Conservation (phyloP, 768 basidiomycete genomes). For the Cyclocybe aegerita region DNA sequence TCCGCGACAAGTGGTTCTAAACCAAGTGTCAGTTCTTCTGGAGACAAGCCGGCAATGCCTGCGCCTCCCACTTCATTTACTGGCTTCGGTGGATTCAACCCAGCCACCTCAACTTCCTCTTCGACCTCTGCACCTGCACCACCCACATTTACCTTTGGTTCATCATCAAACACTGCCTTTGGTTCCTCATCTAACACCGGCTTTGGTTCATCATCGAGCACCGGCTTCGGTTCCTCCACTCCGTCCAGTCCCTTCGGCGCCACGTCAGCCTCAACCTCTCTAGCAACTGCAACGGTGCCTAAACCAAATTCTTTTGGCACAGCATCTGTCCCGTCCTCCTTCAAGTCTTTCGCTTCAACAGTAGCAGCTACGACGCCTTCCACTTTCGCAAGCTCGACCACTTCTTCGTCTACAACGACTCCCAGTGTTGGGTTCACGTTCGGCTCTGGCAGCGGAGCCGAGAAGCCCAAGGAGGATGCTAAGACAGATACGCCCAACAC, state of each 20-base stretch:
- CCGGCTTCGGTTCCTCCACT: slow-evolving; percentile 13
- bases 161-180: slow-evolving; percentile 1
- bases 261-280: slow-evolving; percentile 1
- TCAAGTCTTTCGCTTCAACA: slow-evolving; percentile 5
- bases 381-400: slow-evolving; percentile 5
- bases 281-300: slow-evolving; percentile 6
- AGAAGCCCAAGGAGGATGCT: too few relatives aligned
- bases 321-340: slow-evolving; percentile 6
- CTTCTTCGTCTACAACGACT: slow-evolving; percentile 9
- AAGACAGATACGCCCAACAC: too few relatives aligned
- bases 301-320: not conserved
- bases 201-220: slow-evolving; percentile 12
- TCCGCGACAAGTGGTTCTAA: slow-evolving; percentile 2
- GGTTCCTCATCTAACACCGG: not conserved
- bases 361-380: slow-evolving; percentile 3
- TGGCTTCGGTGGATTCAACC: slow-evolving; percentile 6
- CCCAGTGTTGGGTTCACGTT: slow-evolving; percentile 5
- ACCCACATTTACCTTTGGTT: not conserved
- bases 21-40: slow-evolving; percentile 8
- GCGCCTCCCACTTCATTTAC: slow-evolving; percentile 32
- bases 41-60: slow-evolving; percentile 22
- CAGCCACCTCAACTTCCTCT: not conserved
- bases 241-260: slow-evolving; percentile 11
- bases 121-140: not conserved
- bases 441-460: not conserved